phyloP scores from a whole-genome alignment of 2,329 filamentous ascomycete species.

The Apiospora aurea region DNA sequence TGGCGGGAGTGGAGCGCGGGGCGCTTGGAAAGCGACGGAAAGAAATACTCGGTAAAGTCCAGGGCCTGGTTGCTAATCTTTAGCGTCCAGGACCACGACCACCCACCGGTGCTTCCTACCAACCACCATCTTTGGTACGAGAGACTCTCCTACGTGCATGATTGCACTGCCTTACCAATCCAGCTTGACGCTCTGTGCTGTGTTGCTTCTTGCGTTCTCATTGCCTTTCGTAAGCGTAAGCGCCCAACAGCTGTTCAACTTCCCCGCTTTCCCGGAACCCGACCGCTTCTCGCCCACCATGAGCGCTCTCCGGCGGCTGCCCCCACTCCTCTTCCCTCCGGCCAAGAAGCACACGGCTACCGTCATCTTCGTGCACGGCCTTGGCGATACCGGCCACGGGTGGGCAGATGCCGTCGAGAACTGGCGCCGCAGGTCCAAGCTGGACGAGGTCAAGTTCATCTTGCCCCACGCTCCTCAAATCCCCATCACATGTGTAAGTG shows the following conservation, averaged over 20 bases:
- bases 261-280: slow-evolving; percentile 10
- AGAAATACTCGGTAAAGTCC: not conserved
- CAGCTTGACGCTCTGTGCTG: not conserved
- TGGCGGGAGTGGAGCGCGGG: not conserved
- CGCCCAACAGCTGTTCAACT: slow-evolving; percentile 1
- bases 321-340: slow-evolving; percentile 41
- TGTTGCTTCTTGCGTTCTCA: not conserved
- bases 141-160: slow-evolving; percentile 3
- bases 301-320: slow-evolving; percentile 36
- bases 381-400: slow-evolving; percentile 83
- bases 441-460: slow-evolving; percentile 92
- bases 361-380: slow-evolving; percentile 91
- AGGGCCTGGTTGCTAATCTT: not conserved
- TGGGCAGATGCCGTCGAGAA: slow-evolving; percentile 87
- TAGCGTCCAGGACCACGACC: not conserved
- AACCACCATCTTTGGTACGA: not conserved
- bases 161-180: slow-evolving; percentile 13
- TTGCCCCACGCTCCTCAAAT: slow-evolving; percentile 90
- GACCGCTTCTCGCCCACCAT: slow-evolving; percentile 24
- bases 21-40: slow-evolving; percentile 11
- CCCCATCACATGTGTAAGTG: slow-evolving; percentile 81
- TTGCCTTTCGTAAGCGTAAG: slow-evolving; percentile 14
- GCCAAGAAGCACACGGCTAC: slow-evolving; percentile 79
- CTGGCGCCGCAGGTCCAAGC: slow-evolving; percentile 79
- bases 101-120: not conserved